These are phyloP conservation scores for Fusarium tupiense DNA, from an alignment of 2,329 filamentous ascomycete species.

Conservation along the genomic window DNA sequence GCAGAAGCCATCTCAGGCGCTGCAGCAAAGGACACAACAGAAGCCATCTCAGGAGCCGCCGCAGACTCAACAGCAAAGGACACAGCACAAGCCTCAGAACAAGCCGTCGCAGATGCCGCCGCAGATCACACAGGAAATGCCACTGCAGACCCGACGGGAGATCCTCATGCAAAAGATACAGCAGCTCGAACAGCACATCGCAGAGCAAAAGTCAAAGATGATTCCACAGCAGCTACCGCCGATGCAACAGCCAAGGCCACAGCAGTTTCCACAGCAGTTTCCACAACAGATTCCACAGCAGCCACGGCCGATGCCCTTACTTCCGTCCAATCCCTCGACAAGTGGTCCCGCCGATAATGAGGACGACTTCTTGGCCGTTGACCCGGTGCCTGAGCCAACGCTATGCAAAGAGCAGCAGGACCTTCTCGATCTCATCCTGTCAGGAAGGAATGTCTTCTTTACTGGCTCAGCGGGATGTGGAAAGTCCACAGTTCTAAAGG, in stretches of 20 bases:
- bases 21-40: neutral
- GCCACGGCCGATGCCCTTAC: neutral
- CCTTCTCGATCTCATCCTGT: constrained; percentile 56
- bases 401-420: constrained; percentile 39
- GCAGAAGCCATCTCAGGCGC: neutral
- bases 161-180: neutral
- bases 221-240: no score
- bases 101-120: neutral
- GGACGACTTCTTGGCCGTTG: neutral
- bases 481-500: constrained; percentile 43
- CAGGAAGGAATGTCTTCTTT: constrained; percentile 68
- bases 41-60: no score
- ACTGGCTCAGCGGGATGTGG: constrained; percentile 67
- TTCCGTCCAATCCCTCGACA: neutral
- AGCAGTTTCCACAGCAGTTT: neutral
- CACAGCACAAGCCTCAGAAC: neutral
- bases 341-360: neutral
- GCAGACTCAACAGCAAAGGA: neutral
- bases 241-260: neutral
- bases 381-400: neutral
- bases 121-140: neutral
- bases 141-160: neutral
- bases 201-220: no score
- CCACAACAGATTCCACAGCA: neutral
- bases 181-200: no score